Conservation (phyloP, 2,329 filamentous ascomycete species). For the Ceratocystis huliohia region DNA sequence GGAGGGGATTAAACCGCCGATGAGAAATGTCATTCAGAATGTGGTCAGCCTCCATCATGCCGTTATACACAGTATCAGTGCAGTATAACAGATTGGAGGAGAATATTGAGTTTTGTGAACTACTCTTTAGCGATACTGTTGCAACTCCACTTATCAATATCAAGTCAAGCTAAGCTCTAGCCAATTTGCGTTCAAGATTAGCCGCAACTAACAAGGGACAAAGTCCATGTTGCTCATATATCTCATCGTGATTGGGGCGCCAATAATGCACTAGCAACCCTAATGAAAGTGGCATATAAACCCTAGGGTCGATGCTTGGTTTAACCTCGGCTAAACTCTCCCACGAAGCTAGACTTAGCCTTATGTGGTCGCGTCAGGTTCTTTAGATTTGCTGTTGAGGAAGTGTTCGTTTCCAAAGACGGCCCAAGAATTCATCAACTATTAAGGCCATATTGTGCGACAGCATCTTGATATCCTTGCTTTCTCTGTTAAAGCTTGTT, state of each 20-base stretch:
- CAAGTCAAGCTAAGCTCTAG: background rate
- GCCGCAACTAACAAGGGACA: background rate
- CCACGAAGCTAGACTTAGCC: background rate
- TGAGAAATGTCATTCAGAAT: slow-evolving; percentile 94
- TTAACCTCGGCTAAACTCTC: background rate
- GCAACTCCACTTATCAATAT: background rate
- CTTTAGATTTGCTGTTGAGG: background rate
- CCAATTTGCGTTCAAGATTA: background rate
- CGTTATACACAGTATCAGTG: slow-evolving; percentile 21
- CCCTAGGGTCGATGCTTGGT: background rate
- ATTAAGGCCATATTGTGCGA: background rate
- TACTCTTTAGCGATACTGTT: background rate
- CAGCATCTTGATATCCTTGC: background rate
- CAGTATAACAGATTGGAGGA: too few relatives aligned
- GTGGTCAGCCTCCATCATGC: slow-evolving; percentile 49
- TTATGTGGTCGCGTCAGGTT: background rate
- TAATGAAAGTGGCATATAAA: background rate
- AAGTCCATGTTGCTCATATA: background rate
- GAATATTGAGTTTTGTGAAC: background rate
- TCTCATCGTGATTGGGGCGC: background rate
- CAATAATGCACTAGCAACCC: background rate
- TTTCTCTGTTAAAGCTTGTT: background rate
- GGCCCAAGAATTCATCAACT: background rate
- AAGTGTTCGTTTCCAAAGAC: background rate
- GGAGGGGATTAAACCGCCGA: slow-evolving; percentile 80